A percentile compares a stretch with the other conserved stretches of the same genome.
Conservation (phyloP, 495 filamentous ascomycete genomes). For the Xylaria scruposa region DNA sequence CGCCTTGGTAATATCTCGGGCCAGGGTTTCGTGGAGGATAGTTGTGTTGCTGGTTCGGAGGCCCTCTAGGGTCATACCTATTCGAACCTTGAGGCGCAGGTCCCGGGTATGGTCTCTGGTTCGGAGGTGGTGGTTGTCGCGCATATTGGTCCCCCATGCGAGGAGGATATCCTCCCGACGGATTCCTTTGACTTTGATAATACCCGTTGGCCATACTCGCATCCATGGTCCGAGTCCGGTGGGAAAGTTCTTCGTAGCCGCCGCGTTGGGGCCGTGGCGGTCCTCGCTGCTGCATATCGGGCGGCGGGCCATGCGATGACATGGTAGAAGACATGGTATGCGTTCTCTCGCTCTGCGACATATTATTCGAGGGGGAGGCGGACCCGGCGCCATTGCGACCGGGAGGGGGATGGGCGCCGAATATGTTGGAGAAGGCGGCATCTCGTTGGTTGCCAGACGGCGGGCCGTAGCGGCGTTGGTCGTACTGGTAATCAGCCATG, state of each 20-base stretch:
- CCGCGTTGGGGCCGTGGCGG: slow-evolving; percentile 66
- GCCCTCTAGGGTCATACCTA: slow-evolving; percentile 49
- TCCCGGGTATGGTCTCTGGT: slow-evolving; percentile 64
- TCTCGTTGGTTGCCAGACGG: slow-evolving; percentile 81
- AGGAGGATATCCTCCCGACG: slow-evolving; percentile 48
- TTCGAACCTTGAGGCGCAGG: slow-evolving; percentile 41
- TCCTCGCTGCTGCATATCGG: slow-evolving; percentile 62
- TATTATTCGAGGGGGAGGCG: slow-evolving; percentile 62
- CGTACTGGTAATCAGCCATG: slow-evolving; percentile 91
- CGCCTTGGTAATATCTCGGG: slow-evolving; percentile 61
- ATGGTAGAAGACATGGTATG: slow-evolving; percentile 86
- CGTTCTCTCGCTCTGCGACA: slow-evolving; percentile 67
- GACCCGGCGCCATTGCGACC: slow-evolving; percentile 90
- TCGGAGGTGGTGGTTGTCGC: slow-evolving; percentile 32
- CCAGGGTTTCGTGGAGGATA: slow-evolving; percentile 64
- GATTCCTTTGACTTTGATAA: slow-evolving; percentile 60
- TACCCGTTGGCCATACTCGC: slow-evolving; percentile 59
- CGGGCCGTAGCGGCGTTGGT: slow-evolving; percentile 70
- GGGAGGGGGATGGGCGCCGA: slow-evolving; percentile 83
- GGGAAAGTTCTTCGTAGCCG: slow-evolving; percentile 49
- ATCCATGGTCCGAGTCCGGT: slow-evolving; percentile 49
- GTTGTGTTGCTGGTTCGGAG: slow-evolving; percentile 54
- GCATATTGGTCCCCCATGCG: slow-evolving; percentile 35
- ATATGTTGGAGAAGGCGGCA: slow-evolving; percentile 95
- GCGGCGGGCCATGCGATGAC: slow-evolving; percentile 66